Base-by-base conservation (phyloP, 2,329 filamentous ascomycete species). In the Aspergillus sojae region DNA sequence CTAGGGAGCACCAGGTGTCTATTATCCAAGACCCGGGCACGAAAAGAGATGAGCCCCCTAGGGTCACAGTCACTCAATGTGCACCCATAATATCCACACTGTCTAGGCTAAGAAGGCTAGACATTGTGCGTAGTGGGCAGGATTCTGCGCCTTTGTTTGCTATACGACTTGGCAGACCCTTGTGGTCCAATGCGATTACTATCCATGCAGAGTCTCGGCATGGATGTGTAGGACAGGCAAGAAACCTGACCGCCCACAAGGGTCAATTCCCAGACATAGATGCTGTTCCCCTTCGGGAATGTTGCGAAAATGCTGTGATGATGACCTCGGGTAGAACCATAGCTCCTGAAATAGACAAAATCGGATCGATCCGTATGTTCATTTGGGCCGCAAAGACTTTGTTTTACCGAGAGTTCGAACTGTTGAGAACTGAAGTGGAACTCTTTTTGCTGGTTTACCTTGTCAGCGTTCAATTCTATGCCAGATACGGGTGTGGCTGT, bases 91-190 rank as follows among this genome's bases (percentile, higher is more conserved):
- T 55, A 39, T 39, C 52, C 52, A 55, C 52, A 55, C 10, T 10
- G 2, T 55, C 32, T 26, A 39, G 52, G 16, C 32, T 21, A 23
- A 36, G 21, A 55, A 53, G n/a, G 52, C 52, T 55, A 23, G 30
- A 54, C 21, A n/a, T 32, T 36, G 26, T 11, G 26, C 46, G 16
- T 19, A 28, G 28, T 21, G 48, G 28, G 19, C 30, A 52, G 48
- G 32, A 41, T 36, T 54, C 52, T 39, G n/a, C 28, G 52, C 14
- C 52, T 39, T 55, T 55, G 34, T 55, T 55, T 55, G 52, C 21
- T 41, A 26, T n/a, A 19, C 52, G 34, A 55, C 32, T 36, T 55
- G 52, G n/a, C 32, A 36, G 11, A 6, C 34, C 19, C 5, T 19
- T 39, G n/a, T 19, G 52, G 52, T 26, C 52, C 52, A 55, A 55